Percentiles rank a stretch among this genome's conserved stretches.
These are phyloP conservation scores for Echinosophora koreensis DNA, from an alignment of 306 rosid genomes.

Conservation along the genomic window DNA sequence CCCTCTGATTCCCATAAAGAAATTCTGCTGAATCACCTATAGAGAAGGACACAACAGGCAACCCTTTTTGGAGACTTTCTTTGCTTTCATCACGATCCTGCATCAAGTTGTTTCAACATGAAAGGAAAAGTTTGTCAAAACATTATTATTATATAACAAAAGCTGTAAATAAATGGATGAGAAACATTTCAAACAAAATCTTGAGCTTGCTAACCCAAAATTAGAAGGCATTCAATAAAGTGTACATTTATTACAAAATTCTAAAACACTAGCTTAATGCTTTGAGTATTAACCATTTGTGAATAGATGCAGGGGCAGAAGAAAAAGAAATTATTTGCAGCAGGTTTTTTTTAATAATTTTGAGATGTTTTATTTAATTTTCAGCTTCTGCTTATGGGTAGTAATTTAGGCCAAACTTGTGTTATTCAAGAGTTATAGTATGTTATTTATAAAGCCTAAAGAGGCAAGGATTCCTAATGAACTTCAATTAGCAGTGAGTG, in stretches of 20 bases:
- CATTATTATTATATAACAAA: neutral
- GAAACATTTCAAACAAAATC: conserved; percentile 1
- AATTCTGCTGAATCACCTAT: conserved; percentile 85
- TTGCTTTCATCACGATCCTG: conserved; percentile 79
- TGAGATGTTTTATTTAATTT: too few relatives aligned
- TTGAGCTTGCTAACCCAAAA: neutral
- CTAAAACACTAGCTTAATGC: neutral
- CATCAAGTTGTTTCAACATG: conserved; percentile 8
- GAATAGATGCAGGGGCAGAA: neutral
- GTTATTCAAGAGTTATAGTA: too few relatives aligned
- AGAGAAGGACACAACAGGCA: conserved; percentile 76
- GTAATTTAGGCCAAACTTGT: neutral
- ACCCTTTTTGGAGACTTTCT: conserved; percentile 57
- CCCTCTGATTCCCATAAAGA: conserved; percentile 65
- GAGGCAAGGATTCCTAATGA: neutral
- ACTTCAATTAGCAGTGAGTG: neutral
- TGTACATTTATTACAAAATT: too few relatives aligned
- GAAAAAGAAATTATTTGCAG: neutral
- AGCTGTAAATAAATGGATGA: neutral
- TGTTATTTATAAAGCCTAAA: too few relatives aligned
- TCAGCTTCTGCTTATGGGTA: neutral
- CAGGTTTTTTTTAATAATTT: neutral
- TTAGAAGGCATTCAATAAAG: neutral
- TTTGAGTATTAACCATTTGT: neutral
- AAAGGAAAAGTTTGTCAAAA: neutral